Conservation (phyloP, 2,329 filamentous ascomycete species). For the Neofusicoccum ribis region DNA sequence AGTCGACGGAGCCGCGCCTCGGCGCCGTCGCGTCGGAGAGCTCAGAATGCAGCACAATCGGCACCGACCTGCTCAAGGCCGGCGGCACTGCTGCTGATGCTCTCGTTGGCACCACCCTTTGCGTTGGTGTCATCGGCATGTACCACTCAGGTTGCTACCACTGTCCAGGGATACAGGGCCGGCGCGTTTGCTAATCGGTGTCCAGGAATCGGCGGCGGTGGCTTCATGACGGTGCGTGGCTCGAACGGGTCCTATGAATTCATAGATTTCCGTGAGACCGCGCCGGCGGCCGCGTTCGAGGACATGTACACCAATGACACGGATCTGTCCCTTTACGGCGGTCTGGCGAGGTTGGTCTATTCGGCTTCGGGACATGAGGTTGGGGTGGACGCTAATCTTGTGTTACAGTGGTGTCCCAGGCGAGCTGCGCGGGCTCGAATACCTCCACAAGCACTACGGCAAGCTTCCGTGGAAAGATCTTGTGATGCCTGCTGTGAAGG, state of each 20-base stretch:
- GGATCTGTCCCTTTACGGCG: constrained; percentile 67
- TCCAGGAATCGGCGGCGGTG: constrained; percentile 79
- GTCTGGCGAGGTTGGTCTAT: constrained; percentile 52
- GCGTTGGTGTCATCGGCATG: constrained; percentile 52
- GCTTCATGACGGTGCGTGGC: constrained; percentile 80
- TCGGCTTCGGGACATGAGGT: too few species aligned
- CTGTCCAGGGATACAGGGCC: too few species aligned
- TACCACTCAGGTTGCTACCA: constrained; percentile 38
- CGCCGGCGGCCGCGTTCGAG: constrained; percentile 75
- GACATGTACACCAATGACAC: constrained; percentile 82
- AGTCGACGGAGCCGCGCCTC: constrained; percentile 23
- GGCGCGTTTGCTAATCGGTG: constrained; percentile 29
- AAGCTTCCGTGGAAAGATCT: constrained; percentile 58
- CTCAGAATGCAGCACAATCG: constrained; percentile 48
- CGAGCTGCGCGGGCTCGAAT: constrained; percentile 75
- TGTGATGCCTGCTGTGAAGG: constrained; percentile 69
- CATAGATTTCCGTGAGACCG: constrained; percentile 87
- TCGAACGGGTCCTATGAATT: constrained; percentile 76
- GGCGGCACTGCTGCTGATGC: constrained; percentile 56
- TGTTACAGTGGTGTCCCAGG: constrained; percentile 63
- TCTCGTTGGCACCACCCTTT: constrained; percentile 49
- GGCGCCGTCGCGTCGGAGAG: constrained; percentile 51
- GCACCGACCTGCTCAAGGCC: constrained; percentile 45
- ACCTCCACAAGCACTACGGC: constrained; percentile 73
- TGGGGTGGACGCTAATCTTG: not conserved